Conservation (phyloP, 2,329 filamentous ascomycete species). For the Myriangium duriaei region DNA sequence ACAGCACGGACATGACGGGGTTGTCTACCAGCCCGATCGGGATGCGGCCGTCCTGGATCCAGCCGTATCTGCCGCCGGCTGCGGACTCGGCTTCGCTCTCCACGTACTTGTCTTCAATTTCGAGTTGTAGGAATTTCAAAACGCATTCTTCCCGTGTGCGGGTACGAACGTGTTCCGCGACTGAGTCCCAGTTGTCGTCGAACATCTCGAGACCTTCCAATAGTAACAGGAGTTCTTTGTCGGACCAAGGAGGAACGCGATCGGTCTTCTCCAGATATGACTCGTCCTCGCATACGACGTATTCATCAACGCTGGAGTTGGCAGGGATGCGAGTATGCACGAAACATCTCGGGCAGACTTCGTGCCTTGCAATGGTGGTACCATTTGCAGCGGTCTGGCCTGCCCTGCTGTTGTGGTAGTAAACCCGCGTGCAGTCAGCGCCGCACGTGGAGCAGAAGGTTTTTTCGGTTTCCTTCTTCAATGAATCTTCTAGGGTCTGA, state of each 20-base stretch:
- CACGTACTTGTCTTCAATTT: conserved; percentile 95
- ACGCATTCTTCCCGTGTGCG: conserved; percentile 93
- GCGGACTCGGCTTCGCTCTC: conserved; percentile 51
- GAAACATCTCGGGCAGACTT: conserved; percentile 85
- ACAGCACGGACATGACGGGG: conserved; percentile 90
- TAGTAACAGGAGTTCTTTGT: conserved; percentile 76
- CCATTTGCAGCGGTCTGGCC: conserved; percentile 38
- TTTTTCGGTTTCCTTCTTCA: conserved; percentile 51
- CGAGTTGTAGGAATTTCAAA: conserved; percentile 86
- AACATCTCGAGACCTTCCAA: conserved; percentile 86
- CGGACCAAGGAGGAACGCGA: conserved; percentile 78
- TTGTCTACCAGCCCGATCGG: conserved; percentile 91
- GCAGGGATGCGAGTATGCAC: conserved; percentile 71
- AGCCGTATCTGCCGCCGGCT: conserved; percentile 54
- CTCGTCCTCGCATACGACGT: conserved; percentile 81
- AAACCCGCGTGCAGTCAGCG: conserved; percentile 67
- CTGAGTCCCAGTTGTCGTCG: conserved; percentile 90
- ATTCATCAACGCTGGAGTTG: conserved; percentile 68
- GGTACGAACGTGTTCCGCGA: conserved; percentile 83
- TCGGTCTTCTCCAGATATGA: conserved; percentile 67
- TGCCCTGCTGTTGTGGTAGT: conserved; percentile 56
- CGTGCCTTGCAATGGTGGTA: conserved; percentile 55
- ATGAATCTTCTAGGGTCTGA: conserved; percentile 44
- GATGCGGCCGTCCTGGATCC: conserved; percentile 59
- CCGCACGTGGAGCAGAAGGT: conserved; percentile 85